Evolutionary conservation across 768 basidiomycete species (phyloP).

Genomic region (Hemileccinum impolitum): DNA sequence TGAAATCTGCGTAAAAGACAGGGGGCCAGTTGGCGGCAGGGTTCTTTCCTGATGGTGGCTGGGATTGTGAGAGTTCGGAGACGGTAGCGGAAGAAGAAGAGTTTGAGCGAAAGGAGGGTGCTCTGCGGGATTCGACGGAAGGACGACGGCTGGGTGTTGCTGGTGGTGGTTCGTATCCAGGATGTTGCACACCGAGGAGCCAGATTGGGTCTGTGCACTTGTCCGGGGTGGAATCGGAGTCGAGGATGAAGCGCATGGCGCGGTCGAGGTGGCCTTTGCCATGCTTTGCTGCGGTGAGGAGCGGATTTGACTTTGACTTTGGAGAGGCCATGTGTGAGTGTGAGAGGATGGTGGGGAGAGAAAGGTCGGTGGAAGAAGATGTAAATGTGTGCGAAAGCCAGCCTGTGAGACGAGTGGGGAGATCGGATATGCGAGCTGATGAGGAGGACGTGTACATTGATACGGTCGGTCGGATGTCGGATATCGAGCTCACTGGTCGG

Average conservation of each 20-base stretch:
- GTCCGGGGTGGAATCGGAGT: constrained; percentile 84
- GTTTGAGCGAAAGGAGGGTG: constrained; percentile 44
- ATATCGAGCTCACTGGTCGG: constrained; percentile 47
- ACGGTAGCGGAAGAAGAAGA: constrained; percentile 38
- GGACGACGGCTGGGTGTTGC: constrained; percentile 34
- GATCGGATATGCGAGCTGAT: constrained; percentile 55
- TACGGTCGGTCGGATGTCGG: constrained; percentile 37
- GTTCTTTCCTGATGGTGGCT: constrained; percentile 30
- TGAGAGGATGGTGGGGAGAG: constrained; percentile 57
- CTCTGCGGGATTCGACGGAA: constrained; percentile 39
- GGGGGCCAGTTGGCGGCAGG: constrained; percentile 62
- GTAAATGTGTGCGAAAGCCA: constrained; percentile 81
- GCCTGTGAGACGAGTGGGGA: constrained; percentile 72
- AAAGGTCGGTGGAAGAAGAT: constrained; percentile 67
- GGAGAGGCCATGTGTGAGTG: constrained; percentile 38
- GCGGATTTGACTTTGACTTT: constrained; percentile 45
- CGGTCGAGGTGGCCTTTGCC: constrained; percentile 78
- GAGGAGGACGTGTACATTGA: constrained; percentile 44
- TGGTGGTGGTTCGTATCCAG: constrained; percentile 56
- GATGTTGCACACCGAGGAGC: constrained; percentile 82
- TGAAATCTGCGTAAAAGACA: constrained; percentile 86
- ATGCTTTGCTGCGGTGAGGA: constrained; percentile 68
- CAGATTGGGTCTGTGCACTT: constrained; percentile 81
- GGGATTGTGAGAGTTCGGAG: constrained; percentile 37
- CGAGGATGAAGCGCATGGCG: constrained; percentile 86